Conservation (phyloP, 306 rosid species). For the Acacia acuminata region DNA sequence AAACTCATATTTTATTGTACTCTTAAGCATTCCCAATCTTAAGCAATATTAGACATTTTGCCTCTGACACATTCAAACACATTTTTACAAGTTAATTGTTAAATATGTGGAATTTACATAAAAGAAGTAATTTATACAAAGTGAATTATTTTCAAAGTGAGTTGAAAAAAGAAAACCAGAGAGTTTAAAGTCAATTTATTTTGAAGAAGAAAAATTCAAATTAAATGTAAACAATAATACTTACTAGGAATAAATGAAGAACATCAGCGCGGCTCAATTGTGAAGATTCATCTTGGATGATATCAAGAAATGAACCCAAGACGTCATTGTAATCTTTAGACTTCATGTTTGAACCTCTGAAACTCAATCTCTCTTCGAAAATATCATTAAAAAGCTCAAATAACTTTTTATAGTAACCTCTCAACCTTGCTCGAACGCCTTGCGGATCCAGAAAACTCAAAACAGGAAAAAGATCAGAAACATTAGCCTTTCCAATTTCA, state of each 20-base stretch:
- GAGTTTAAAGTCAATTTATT: too few relatives aligned
- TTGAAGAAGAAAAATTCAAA: too few relatives aligned
- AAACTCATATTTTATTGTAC: too few relatives aligned
- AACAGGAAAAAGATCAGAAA: not conserved
- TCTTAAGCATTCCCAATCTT: too few relatives aligned
- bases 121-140: too few relatives aligned
- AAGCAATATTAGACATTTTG: too few relatives aligned
- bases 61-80: too few relatives aligned
- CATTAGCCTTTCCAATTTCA: not conserved
- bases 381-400: not conserved
- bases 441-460: not conserved
- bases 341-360: not conserved
- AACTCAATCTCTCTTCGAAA: not conserved
- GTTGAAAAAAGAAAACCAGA: too few relatives aligned
- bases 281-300: not conserved
- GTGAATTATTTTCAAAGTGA: too few relatives aligned
- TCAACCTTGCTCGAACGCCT: not conserved
- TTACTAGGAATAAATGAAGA: not conserved
- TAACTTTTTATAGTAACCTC: not conserved
- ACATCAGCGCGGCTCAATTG: not conserved
- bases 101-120: not conserved
- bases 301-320: not conserved
- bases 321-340: not conserved
- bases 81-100: not conserved
- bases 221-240: not conserved